Conservation (phyloP, 1,284 basidiomycete species). For the Trichosporon asahii region DNA sequence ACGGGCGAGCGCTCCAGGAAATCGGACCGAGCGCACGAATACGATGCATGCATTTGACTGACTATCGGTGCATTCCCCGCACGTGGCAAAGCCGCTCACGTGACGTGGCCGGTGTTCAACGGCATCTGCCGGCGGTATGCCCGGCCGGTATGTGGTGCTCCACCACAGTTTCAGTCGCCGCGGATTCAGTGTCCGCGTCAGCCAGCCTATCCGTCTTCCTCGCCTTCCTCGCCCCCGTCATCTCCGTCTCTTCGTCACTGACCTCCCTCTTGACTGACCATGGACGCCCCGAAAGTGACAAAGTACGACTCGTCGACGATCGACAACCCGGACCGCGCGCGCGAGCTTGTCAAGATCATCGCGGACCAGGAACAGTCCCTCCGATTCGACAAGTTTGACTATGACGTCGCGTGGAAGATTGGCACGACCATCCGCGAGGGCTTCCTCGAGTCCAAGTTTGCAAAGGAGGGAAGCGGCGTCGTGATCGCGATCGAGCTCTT, state of each 20-base stretch:
- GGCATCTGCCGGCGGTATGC: constrained; percentile 5
- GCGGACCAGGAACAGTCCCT: constrained; percentile 25
- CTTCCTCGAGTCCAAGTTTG: constrained; percentile 25
- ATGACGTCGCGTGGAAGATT: constrained; percentile 34
- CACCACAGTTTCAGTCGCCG: background rate
- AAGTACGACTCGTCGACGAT: background rate
- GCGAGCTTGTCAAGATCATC: constrained; percentile 13
- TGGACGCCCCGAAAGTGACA: constrained; percentile 1
- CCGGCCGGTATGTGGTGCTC: background rate
- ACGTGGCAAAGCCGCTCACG: background rate
- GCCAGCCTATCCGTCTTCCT: background rate
- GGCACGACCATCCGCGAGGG: constrained; percentile 32
- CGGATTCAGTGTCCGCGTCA: background rate
- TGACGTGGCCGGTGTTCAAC: background rate
- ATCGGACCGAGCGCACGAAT: background rate
- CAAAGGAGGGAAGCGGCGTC: constrained; percentile 30
- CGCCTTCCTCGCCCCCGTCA: background rate
- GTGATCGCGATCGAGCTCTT: constrained; percentile 46
- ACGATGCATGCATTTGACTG: background rate
- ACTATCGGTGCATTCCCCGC: background rate
- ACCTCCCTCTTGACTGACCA: background rate
- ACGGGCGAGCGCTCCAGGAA: background rate
- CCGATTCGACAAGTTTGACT: constrained; percentile 30
- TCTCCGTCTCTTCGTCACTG: background rate
- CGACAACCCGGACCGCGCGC: background rate